These are phyloP conservation scores for Klebsormidium nitens DNA, from an alignment of 139 green algal species.

Conservation along the genomic window DNA sequence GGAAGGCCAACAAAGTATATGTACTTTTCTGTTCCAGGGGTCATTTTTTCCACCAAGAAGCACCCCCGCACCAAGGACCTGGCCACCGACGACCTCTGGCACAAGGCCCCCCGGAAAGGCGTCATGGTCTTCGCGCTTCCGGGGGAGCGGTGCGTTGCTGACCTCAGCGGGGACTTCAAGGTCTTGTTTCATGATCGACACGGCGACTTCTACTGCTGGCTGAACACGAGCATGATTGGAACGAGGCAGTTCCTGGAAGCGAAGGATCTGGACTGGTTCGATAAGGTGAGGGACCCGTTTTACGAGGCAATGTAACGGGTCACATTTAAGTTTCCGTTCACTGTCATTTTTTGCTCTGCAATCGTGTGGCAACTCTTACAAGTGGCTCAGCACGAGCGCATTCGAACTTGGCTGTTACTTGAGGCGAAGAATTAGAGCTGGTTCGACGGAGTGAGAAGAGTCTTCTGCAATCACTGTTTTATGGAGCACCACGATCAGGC, in stretches of 20 bases:
- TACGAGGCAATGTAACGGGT: no score
- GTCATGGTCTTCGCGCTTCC: slow-evolving; percentile 36
- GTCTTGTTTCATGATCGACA: slow-evolving; percentile 30
- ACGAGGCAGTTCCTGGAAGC: slow-evolving; percentile 7
- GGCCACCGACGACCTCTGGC: slow-evolving; percentile 34
- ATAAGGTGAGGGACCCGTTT: slow-evolving; percentile 23
- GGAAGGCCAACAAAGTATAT: no score
- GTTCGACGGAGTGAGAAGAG: no score
- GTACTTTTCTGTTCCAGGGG: no score
- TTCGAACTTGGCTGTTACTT: no score
- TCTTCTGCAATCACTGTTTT: no score
- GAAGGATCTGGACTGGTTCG: slow-evolving; percentile 25
- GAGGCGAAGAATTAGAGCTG: no score
- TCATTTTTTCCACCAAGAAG: slow-evolving; percentile 28
- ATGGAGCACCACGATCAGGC: no score
- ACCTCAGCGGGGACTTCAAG: slow-evolving; percentile 28
- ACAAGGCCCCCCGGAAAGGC: slow-evolving; percentile 25
- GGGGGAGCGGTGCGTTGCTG: slow-evolving; percentile 27
- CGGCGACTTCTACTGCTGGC: slow-evolving; percentile 38
- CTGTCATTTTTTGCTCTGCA: no score
- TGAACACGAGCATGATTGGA: slow-evolving; percentile 34
- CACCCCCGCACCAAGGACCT: slow-evolving; percentile 16
- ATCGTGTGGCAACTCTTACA: no score
- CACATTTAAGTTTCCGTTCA: no score
- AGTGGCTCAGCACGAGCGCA: no score